Evolutionary conservation across 2,329 filamentous ascomycete genomes (phyloP), one percentile per base, ranked within the genome.

Genomic region (Colletotrichum higginsianum): DNA sequence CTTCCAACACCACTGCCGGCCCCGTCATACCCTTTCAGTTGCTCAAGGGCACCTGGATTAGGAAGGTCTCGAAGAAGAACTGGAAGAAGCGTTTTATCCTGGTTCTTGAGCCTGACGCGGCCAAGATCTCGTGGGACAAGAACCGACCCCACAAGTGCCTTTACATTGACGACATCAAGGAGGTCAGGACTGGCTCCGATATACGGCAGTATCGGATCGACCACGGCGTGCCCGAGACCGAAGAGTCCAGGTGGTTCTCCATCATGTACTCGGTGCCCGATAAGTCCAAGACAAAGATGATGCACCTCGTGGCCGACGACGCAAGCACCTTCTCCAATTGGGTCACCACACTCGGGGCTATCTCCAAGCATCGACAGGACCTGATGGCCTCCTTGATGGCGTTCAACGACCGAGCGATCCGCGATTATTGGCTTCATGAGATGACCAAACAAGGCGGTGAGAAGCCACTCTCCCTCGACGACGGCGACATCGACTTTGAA

Each of bases 101-200:
- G 44, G 90, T 92, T 63, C 90, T 98, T 30, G 94, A 98, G 77
- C 88, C 93, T 30, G 93, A 96, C 77, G 89, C 93, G 2, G 95
- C 93, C 72, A 96, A 95, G 81, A 93, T 99, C 30, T 93, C 89
- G 35, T 98, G 96, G 96, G 93, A 97, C 80, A 89, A 91, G 57
- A 90, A 88, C 11, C 91, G 94, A 46, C 91, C 93, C 1, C 89
- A 91, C 30, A 98, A 98, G 80, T 91, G 90, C 64, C 93, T 99
- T 74, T 97, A 97, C 80, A 94, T 99, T 74, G 96, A 99, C 78
- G 95, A 98, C 80, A 96, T 99, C 77, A 93, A 94, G 78, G 95
- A 98, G 78, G 95, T 98, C 58, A 91, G 95, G 73, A 90, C 92
- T 44, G 95, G 94, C 21, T 89, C 89, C 15, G 94, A 98, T 79